Base-by-base conservation (phyloP, 1,139 yeast species). In the Hyphopichia fennica region DNA sequence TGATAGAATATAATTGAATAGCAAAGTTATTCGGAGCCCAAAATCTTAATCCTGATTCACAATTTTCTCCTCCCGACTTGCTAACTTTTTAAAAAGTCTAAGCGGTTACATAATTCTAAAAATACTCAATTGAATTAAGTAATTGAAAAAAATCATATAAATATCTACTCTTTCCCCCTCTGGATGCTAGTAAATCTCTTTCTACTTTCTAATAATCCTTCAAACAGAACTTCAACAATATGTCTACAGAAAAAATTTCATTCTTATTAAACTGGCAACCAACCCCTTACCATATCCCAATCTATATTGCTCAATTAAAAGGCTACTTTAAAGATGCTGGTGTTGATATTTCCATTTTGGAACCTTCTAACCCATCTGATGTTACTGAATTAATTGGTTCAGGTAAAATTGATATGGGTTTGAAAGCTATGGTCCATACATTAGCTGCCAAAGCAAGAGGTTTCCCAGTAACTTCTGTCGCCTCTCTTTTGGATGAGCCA, bases 341-440 rank as follows among this genome's bases (percentile, higher is more conserved):
- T 5, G 61, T 78, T 38, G 79, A 75, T 45, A 66, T 78, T 45
- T 77, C 83, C 9, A 67, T 78, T 41, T 60, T 78, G 49, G 82
- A 78, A 56, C 83, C 83, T 40, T 71, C 80, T 36, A 77, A 78
- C 51, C 82, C 83, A 17, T 75, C 81, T 11, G 83, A 78, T 58
- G 83, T 78, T 35, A 78, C 82, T 35, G 82, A 77, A 48, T 65
- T 78, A 50, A 74, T 78, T 54, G 82, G 82, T 3, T 66, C 77
- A 2, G 83, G 82, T 17, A 78, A 78, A 50, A 67, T 77, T 41
- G 82, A 78, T 55, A 76, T 78, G 79, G 83, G 83, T 14, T 64
- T 78, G 48, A 78, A 78, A 57, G 83, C 83, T 35, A 78, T 78
- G 83, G 78, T 78, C 49, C 83, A 78, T 51, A 78, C 83, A 3